Conservation (phyloP, 768 basidiomycete genomes). For the Sporobolomyces phaffii region DNA sequence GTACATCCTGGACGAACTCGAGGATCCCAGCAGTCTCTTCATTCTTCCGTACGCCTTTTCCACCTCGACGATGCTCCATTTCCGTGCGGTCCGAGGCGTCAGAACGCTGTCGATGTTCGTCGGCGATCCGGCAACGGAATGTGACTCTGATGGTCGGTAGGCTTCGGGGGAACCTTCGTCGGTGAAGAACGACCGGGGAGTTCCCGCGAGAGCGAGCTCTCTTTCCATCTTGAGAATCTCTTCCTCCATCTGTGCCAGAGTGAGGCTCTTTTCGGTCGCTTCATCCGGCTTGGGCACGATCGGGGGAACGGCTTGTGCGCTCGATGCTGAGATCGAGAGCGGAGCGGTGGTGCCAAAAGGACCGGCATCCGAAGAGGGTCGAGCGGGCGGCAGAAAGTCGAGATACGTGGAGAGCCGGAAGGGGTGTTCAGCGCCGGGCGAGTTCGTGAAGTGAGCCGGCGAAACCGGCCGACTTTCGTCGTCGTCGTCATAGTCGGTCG, state of each 20-base stretch:
- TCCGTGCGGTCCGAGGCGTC: slow-evolving; percentile 28
- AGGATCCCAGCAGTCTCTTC: slow-evolving; percentile 21
- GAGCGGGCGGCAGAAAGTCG: neutral
- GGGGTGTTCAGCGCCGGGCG: neutral
- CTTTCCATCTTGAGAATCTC: slow-evolving; percentile 31
- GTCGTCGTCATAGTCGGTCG: neutral
- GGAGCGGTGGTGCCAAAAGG: too few relatives aligned
- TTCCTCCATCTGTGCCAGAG: slow-evolving; percentile 33
- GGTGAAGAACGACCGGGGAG: slow-evolving; percentile 10
- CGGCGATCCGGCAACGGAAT: neutral
- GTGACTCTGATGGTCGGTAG: neutral
- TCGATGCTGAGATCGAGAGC: too few relatives aligned
- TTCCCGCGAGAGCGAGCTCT: slow-evolving; percentile 5
- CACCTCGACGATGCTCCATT: slow-evolving; percentile 36
- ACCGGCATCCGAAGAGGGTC: too few relatives aligned
- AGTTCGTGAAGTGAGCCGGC: neutral
- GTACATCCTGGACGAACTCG: neutral
- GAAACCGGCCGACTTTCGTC: slow-evolving; percentile 6
- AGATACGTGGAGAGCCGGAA: slow-evolving; percentile 12
- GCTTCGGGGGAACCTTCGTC: neutral
- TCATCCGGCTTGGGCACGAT: neutral
- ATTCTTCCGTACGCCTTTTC: slow-evolving; percentile 36
- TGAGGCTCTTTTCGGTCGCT: neutral
- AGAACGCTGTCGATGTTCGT: neutral
- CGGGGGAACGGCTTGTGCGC: too few relatives aligned